Evolutionary conservation across 1,139 yeast genomes (phyloP).

Genomic region (Kodamaea alishanica): DNA sequence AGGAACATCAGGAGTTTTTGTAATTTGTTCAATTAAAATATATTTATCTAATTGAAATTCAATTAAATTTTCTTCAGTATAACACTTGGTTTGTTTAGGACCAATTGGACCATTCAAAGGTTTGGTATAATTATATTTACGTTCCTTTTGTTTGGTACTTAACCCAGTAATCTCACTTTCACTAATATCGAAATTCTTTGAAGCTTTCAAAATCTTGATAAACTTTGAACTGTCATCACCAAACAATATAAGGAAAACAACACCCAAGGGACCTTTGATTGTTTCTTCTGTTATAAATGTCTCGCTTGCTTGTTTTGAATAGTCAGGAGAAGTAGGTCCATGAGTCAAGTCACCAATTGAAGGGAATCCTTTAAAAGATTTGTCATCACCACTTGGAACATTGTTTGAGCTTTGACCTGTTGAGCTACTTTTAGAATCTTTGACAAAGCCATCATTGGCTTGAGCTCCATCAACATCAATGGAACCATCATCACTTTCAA

Average conservation of each 20-base stretch:
- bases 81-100: slow-evolving; percentile 89
- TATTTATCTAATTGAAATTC: slow-evolving; percentile 56
- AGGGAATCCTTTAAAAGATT: slow-evolving; percentile 34
- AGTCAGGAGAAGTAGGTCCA: slow-evolving; percentile 35
- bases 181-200: slow-evolving; percentile 67
- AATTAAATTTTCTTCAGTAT: slow-evolving; percentile 67
- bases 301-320: slow-evolving; percentile 56
- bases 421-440: background rate
- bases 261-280: slow-evolving; percentile 78
- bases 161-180: slow-evolving; percentile 45
- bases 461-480: background rate
- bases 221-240: slow-evolving; percentile 67
- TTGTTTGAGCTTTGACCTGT: background rate
- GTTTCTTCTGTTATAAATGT: slow-evolving; percentile 59
- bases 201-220: slow-evolving; percentile 54
- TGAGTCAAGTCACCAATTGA: slow-evolving; percentile 39
- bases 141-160: slow-evolving; percentile 27
- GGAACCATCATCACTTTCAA: background rate
- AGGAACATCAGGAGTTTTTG: slow-evolving; percentile 93
- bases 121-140: slow-evolving; percentile 71
- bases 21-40: slow-evolving; percentile 60
- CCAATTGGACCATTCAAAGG: slow-evolving; percentile 85
- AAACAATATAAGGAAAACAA: slow-evolving; percentile 62
- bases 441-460: background rate
- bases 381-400: slow-evolving; percentile 5